These are phyloP conservation scores for Fusarium metavorans DNA, from an alignment of 2,329 filamentous ascomycete genomes.

Conservation along the genomic window DNA sequence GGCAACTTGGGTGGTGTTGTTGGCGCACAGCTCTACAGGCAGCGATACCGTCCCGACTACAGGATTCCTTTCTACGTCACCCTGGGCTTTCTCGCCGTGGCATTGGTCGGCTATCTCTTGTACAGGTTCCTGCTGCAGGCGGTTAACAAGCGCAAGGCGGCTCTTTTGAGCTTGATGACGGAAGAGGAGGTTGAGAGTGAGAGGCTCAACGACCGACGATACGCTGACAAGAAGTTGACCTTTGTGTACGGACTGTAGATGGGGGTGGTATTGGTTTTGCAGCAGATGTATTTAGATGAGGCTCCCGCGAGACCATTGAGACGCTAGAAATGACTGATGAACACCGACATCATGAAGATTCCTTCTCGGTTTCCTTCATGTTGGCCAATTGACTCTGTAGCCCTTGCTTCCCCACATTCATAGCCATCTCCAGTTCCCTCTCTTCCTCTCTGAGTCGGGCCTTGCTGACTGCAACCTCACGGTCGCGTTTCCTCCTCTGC, in stretches of 20 bases:
- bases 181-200: constrained; percentile 42
- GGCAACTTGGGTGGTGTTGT: constrained; percentile 45
- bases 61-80: constrained; percentile 44
- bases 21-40: constrained; percentile 42
- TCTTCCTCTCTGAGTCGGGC: constrained; percentile 74
- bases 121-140: constrained; percentile 38
- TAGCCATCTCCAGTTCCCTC: constrained; percentile 74
- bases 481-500: constrained; percentile 70
- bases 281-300: constrained; percentile 9
- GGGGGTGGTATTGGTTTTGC: not conserved
- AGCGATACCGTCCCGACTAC: constrained; percentile 38
- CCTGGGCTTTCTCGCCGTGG: constrained; percentile 37
- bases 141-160: constrained; percentile 37
- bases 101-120: constrained; percentile 38
- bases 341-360: constrained; percentile 30
- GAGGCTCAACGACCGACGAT: constrained; percentile 40
- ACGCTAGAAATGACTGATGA: constrained; percentile 18
- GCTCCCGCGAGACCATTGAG: not conserved
- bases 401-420: constrained; percentile 76
- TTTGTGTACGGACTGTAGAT: constrained; percentile 44
- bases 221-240: constrained; percentile 45
- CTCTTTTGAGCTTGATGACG: constrained; percentile 33
- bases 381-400: constrained; percentile 69
- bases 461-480: constrained; percentile 70
- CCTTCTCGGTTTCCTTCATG: constrained; percentile 42